These are phyloP conservation scores for Rachicladosporium sp. DNA, from an alignment of 2,329 filamentous ascomycete species.

Conservation along the genomic window DNA sequence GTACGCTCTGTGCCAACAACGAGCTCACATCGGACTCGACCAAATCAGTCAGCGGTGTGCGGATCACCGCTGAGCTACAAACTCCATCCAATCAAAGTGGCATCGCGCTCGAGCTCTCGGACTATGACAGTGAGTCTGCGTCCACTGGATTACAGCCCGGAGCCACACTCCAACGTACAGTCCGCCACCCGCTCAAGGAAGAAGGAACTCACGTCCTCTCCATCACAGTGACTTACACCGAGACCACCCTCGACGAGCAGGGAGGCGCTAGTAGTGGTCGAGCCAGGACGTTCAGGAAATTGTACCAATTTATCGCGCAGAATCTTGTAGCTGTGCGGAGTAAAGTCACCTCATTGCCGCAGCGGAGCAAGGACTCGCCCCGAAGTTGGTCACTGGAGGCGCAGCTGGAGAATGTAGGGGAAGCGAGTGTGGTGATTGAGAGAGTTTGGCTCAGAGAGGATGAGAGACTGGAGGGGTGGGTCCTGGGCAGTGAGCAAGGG, in stretches of 20 bases:
- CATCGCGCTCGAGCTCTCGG: constrained; percentile 44
- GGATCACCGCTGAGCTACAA: constrained; percentile 88
- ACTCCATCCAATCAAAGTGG: constrained; percentile 60
- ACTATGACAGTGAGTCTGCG: neutral
- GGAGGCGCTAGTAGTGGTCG: constrained; percentile 43
- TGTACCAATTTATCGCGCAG: constrained; percentile 95
- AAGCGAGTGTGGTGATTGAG: constrained; percentile 69
- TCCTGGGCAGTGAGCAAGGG: constrained; percentile 10
- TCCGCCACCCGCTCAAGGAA: constrained; percentile 81
- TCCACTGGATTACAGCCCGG: constrained; percentile 33
- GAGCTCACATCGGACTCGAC: constrained; percentile 41
- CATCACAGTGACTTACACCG: constrained; percentile 88
- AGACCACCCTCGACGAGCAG: constrained; percentile 43
- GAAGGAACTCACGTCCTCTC: constrained; percentile 88
- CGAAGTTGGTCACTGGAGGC: constrained; percentile 69
- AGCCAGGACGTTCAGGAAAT: constrained; percentile 77
- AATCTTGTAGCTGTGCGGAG: constrained; percentile 80
- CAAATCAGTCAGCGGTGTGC: constrained; percentile 56
- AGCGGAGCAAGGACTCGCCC: constrained; percentile 29
- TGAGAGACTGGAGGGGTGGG: constrained; percentile 12
- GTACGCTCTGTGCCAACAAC: constrained; percentile 92
- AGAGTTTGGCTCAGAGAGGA: constrained; percentile 22
- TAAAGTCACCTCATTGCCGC: constrained; percentile 55
- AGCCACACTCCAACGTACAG: constrained; percentile 64
- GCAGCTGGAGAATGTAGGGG: constrained; percentile 88